Conservation (phyloP, 495 filamentous ascomycete species). For the Daldinia grandis region DNA sequence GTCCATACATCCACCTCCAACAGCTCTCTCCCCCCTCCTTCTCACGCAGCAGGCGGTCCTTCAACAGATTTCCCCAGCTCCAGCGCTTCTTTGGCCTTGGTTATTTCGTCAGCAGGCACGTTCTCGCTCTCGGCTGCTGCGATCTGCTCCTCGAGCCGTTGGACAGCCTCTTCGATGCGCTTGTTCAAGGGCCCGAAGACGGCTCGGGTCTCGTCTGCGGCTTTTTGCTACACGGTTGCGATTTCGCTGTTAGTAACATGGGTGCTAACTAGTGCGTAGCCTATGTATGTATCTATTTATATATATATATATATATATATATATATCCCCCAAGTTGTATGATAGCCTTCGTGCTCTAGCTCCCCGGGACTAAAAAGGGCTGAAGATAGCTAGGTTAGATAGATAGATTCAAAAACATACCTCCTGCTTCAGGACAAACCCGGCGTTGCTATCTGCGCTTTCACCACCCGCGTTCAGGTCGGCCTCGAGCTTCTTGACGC, state of each 20-base stretch:
- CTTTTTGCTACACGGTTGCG: conserved; percentile 66
- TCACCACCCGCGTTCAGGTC: conserved; percentile 49
- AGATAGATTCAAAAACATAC: conserved; percentile 59
- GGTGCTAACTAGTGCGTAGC: no score
- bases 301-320: no score
- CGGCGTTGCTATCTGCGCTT: conserved; percentile 69
- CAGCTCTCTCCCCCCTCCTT: conserved; percentile 14
- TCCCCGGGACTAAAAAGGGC: background rate
- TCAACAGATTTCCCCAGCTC: conserved; percentile 52
- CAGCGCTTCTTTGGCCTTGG: conserved; percentile 64
- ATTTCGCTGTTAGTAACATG: conserved; percentile 40
- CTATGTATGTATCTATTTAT: background rate
- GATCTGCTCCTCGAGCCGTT: conserved; percentile 69
- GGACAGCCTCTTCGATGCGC: conserved; percentile 72
- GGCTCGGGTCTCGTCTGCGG: conserved; percentile 81
- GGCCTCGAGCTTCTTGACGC: conserved; percentile 72
- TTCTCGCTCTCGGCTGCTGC: conserved; percentile 64
- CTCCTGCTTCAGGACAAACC: conserved; percentile 83
- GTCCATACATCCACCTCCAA: conserved; percentile 11
- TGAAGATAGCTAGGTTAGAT: no score
- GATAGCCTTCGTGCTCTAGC: no score
- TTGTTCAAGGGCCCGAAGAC: conserved; percentile 73
- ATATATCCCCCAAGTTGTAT: no score
- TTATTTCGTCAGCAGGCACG: conserved; percentile 67
- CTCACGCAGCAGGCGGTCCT: conserved; percentile 44